These are phyloP conservation scores for Lotus japonicus DNA, from an alignment of 306 rosid species.

Conservation along the genomic window DNA sequence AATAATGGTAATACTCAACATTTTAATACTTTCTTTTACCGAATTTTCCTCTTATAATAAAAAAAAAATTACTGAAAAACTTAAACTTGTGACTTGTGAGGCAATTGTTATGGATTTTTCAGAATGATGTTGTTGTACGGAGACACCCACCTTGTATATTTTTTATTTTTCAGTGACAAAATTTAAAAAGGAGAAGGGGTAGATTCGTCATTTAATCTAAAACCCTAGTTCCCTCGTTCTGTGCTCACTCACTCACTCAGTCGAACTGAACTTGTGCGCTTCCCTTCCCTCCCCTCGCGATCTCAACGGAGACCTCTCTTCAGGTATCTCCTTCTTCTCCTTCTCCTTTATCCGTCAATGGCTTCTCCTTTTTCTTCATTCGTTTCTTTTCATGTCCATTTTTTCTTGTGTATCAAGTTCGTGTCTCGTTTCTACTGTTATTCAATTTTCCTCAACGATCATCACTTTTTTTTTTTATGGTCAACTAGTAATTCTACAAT, in stretches of 20 bases:
- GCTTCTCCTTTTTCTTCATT: not conserved
- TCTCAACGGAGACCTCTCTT: slow-evolving; percentile 17
- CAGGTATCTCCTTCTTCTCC: slow-evolving; percentile 25
- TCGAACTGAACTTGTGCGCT: not conserved
- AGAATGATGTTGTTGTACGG: not conserved
- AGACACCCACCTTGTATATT: not conserved
- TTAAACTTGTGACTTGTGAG: too few species aligned
- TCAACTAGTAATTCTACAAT: not conserved
- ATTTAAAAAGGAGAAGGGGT: not conserved
- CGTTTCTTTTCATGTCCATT: not conserved
- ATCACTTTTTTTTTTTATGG: not conserved
- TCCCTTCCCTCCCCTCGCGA: not conserved
- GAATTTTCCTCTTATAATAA: too few species aligned
- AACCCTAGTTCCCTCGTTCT: slow-evolving; percentile 14
- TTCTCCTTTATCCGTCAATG: not conserved
- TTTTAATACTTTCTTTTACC: too few species aligned
- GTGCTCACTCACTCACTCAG: slow-evolving; percentile 22
- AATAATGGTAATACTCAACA: too few species aligned
- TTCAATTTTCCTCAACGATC: not conserved
- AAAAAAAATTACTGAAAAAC: too few species aligned
- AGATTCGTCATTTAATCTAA: slow-evolving; percentile 6
- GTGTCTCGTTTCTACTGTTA: not conserved
- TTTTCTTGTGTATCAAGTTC: not conserved
- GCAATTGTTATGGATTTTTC: too few species aligned
- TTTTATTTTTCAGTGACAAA: not conserved